Base-by-base conservation (phyloP, 768 basidiomycete species). In the Tubosaeta sp. region DNA sequence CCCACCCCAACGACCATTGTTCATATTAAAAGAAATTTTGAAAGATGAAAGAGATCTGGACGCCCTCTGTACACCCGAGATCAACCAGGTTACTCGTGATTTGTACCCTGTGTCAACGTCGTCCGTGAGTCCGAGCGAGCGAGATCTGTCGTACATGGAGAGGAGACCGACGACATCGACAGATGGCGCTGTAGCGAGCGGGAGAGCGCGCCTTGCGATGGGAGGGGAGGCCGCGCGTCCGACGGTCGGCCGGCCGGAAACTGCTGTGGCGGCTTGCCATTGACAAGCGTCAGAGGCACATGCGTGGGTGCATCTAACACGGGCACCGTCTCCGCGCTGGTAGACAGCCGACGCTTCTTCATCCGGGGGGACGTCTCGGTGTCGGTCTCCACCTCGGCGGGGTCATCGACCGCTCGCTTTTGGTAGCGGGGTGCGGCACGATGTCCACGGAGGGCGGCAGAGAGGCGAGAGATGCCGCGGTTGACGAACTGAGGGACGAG, bases 211-310 rank as follows among this genome's bases (percentile, higher is more conserved):
- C 54, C 56, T 38, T 55, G 63, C 4, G 55, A 33, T 19, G 54
- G 53, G 8, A 50, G 43, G 12, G 25, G 8, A 1, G 48, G 38
- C 13, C 53, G 53, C 0, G 43, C 51, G 4, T 54, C 43, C 7
- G 59, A 55, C 3, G 49, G 57, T 29, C 33, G 58, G 9, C 68
- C 68, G 4, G 65, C 59, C 8, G 67, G 63, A 42, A 57, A 66
- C 42, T 69, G 69, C 17, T 65, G 65, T 38, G 69, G 67, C 41
- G 65, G 62, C 29, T 58, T 70, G 32, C 69, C 67, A 16, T 67
- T 65, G 34, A 70, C 46, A 46, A 65, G 44, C 22, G 58, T 43
- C 50, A 61, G 49, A 13, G 69, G 60, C 11, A 48, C 12, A 2
- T 57, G 53, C 1, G 26, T 39, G 25, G 55, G n/a, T 4, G 41